Conservation (phyloP, 1,284 basidiomycete genomes). For the Austroboletus novae-zelandiae region DNA sequence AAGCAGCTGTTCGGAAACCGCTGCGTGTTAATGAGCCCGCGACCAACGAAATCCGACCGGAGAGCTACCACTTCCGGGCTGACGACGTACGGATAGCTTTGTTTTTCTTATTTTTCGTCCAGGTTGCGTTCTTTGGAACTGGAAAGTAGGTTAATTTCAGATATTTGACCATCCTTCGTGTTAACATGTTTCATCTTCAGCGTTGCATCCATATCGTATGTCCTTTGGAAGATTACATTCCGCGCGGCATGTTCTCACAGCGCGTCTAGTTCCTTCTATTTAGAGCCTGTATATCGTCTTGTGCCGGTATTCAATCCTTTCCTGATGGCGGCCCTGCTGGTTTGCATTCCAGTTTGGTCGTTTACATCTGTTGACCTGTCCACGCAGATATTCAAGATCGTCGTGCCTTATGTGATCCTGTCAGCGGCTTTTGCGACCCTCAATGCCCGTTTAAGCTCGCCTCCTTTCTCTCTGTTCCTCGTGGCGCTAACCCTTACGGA, state of each 20-base stretch:
- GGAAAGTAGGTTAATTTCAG: conserved; percentile 63
- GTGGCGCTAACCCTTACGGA: conserved; percentile 75
- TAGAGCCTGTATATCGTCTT: conserved; percentile 86
- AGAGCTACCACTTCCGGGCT: conserved; percentile 47
- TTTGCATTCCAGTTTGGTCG: conserved; percentile 31
- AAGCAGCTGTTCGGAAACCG: conserved; percentile 42
- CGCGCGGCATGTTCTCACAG: conserved; percentile 4
- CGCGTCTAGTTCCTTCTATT: conserved; percentile 71
- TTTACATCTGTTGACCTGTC: conserved; percentile 1
- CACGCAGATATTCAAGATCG: conserved; percentile 74
- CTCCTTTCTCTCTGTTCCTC: conserved; percentile 76
- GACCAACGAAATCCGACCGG: conserved; percentile 1
- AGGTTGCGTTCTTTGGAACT: conserved; percentile 86
- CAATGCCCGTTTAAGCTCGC: conserved; percentile 62
- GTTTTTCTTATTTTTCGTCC: conserved; percentile 86
- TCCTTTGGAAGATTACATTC: conserved; percentile 8
- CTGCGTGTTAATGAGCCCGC: conserved; percentile 1
- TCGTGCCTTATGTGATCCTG: conserved; percentile 78
- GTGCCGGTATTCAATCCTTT: conserved; percentile 88
- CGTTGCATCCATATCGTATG: conserved; percentile 84
- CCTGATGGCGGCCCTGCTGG: conserved; percentile 75
- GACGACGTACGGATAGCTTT: conserved; percentile 75
- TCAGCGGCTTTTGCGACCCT: conserved; percentile 67
- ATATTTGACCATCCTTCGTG: conserved; percentile 1
- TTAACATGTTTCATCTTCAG: conserved; percentile 38